A percentile compares a stretch with the other conserved stretches of the same genome.
Evolutionary conservation across 768 basidiomycete genomes (phyloP).

Genomic region (Suillus spraguei): DNA sequence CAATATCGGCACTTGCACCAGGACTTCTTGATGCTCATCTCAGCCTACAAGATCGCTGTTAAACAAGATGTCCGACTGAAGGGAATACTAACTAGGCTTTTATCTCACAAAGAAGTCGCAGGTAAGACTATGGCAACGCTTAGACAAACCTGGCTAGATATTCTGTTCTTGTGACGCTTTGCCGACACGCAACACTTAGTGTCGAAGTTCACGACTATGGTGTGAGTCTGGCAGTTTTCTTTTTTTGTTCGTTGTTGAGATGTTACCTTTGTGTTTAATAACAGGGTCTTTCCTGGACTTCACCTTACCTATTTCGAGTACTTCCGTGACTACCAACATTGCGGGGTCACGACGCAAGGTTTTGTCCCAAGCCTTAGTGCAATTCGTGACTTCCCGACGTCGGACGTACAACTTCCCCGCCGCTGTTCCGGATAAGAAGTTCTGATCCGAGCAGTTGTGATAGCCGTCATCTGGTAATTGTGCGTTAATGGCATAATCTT

Average conservation of each 20-base stretch:
- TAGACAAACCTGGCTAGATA: not conserved
- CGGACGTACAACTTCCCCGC: not conserved
- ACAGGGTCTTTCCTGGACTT: not conserved
- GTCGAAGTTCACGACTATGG: not conserved
- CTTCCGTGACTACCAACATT: not conserved
- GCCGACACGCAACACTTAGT: not conserved
- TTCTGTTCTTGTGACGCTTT: not conserved
- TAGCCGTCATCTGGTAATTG: not conserved
- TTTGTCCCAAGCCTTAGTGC: conserved; percentile 4
- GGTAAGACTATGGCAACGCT: not conserved
- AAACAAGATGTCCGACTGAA: not conserved
- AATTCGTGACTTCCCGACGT: not conserved
- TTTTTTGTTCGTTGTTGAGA: not conserved
- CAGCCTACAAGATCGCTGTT: not conserved
- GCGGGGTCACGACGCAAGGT: not conserved
- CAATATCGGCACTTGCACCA: not conserved
- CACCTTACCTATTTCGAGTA: not conserved
- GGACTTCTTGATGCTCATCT: not conserved
- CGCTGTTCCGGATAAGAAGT: too few species aligned
- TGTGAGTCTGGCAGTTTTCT: not conserved
- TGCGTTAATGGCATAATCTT: not conserved
- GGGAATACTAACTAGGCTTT: not conserved
- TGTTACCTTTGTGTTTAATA: not conserved
- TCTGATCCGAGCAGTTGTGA: not conserved
- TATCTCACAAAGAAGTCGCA: conserved; percentile 5